These are phyloP conservation scores for Akanthomyces dipterigenus DNA, from an alignment of 2,329 filamentous ascomycete genomes.

Conservation along the genomic window DNA sequence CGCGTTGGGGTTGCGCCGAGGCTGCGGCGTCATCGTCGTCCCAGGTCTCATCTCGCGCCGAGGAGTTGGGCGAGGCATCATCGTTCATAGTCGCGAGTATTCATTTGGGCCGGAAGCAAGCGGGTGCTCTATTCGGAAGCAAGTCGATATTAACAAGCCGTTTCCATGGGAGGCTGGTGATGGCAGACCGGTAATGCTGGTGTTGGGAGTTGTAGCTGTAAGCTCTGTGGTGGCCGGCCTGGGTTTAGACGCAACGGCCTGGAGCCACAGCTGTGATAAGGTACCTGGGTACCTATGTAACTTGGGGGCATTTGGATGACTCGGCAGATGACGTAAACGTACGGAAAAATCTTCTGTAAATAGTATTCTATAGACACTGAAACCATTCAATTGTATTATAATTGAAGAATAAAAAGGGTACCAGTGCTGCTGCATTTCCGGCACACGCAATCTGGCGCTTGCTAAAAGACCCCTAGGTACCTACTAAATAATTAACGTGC, in stretches of 20 bases:
- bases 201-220: neutral
- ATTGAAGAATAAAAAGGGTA: neutral
- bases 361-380: neutral
- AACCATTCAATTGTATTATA: neutral
- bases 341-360: neutral
- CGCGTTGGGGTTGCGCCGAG: neutral
- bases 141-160: neutral
- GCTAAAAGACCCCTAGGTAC: neutral
- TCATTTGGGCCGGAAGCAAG: conserved; percentile 23
- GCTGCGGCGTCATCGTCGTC: neutral
- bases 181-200: neutral
- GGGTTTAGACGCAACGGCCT: neutral
- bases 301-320: neutral
- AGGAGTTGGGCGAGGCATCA: conserved; percentile 39
- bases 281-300: too few relatives aligned
- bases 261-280: neutral
- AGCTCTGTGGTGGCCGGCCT: neutral
- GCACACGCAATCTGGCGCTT: neutral
- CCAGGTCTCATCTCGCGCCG: conserved; percentile 22
- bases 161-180: neutral
- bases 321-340: neutral
- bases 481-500: too few relatives aligned
- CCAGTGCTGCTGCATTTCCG: neutral
- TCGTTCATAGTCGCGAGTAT: conserved; percentile 42
- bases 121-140: neutral